Base-by-base conservation (phyloP, 176 grass and related monocot species). In the Oryza meridionalis region DNA sequence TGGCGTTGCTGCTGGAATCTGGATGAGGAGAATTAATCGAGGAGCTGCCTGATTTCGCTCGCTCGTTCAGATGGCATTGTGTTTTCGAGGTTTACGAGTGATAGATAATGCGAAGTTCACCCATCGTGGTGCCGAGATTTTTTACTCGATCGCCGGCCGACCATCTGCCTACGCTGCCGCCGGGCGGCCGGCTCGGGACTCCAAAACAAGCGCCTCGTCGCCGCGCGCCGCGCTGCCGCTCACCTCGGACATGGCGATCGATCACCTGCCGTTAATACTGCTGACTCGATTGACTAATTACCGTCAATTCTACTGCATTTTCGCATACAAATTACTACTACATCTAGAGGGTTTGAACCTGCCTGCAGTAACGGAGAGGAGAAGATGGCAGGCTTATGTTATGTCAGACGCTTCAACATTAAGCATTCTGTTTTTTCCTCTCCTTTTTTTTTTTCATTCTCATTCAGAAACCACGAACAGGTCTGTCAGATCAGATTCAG, bases 191-290 rank as follows among this genome's bases (percentile, higher is more conserved):
- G n/a, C 58, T 86, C 77, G 77, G 84, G 77, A 86, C 11, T 45
- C 70, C 85, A 81, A 86, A 86, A 86, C 85, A 50, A 68, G 46
- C 49, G 0, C 5, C 6, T 40, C 38, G 38, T 16, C 49, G 15
- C 2, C 45, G 43, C 43, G 43, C 45, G 45, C 45, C 11, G 11
- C 45, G 46, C 46, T 17, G 35, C 75, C 55, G n/a, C 53, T 40
- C 35, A 13, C 46, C 3, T 14, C 46, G 46, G 46, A 49, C 13
- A 15, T 14, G 46, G 46, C 13, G 46, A 49, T 49, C 46, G 3
- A 49, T 49, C 46, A 0, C 3, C 12, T 13, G 12, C 46, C 3
- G 46, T 49, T 49, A 49, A 49, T 49, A 49, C 50, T 55, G 50
- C 16, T 55, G 4, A 43, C 2, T 17, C 4, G 0, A 55, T 55